A percentile compares a stretch with the other conserved stretches of the same genome.
Evolutionary conservation across 2,329 filamentous ascomycete species (phyloP).

Genomic region (Neonectria neomacrospora): DNA sequence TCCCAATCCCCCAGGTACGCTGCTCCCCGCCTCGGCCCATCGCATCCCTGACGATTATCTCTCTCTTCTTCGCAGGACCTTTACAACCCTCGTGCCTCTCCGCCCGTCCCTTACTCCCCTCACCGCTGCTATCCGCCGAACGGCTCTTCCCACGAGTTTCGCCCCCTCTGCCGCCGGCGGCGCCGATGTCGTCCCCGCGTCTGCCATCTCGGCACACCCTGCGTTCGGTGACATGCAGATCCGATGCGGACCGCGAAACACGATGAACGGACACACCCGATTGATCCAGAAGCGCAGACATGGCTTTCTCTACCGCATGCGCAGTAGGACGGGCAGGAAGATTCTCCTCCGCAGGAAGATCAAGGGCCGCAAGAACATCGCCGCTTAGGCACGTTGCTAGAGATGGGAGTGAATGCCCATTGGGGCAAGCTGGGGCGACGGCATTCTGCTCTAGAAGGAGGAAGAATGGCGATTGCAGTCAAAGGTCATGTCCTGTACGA

Average conservation of each 20-base stretch:
- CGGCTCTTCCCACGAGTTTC: slow-evolving; percentile 46
- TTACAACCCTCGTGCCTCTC: slow-evolving; percentile 61
- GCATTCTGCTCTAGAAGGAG: background rate
- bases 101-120: slow-evolving; percentile 58
- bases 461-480: background rate
- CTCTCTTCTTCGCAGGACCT: slow-evolving; percentile 49
- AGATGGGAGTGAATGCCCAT: background rate
- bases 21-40: background rate
- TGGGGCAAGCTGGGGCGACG: slow-evolving; percentile 2
- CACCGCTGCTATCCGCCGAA: slow-evolving; percentile 47
- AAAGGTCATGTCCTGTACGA: slow-evolving; percentile 38
- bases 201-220: slow-evolving; percentile 63
- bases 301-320: slow-evolving; percentile 65
- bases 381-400: slow-evolving; percentile 28
- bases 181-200: slow-evolving; percentile 58
- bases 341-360: slow-evolving; percentile 62
- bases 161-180: slow-evolving; percentile 43
- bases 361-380: slow-evolving; percentile 61
- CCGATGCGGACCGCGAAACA: slow-evolving; percentile 68
- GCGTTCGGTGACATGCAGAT: slow-evolving; percentile 63
- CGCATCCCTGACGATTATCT: slow-evolving; percentile 17
- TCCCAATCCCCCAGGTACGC: slow-evolving; percentile 42
- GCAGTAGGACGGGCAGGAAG: slow-evolving; percentile 63
- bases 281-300: slow-evolving; percentile 69
- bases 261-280: slow-evolving; percentile 64